Evolutionary conservation across 2,329 filamentous ascomycete genomes (phyloP).

Genomic region (Colletotrichum tropicale): DNA sequence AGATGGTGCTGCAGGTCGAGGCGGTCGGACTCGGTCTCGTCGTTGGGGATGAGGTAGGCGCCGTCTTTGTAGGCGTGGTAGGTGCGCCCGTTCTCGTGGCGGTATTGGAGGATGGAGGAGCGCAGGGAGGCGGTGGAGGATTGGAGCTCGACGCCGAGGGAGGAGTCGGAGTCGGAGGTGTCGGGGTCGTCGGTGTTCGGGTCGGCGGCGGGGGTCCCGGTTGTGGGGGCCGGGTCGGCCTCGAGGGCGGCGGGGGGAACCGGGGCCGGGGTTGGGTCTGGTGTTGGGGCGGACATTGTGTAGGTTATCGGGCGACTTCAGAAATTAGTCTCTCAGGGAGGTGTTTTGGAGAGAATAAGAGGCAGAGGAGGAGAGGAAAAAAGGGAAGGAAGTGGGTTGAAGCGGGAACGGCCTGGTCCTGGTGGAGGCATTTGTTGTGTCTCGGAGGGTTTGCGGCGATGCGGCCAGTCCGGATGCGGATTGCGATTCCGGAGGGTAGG

Average conservation of each 20-base stretch:
- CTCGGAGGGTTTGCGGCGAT: background rate
- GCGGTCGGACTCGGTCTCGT: conserved; percentile 34
- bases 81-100: conserved; percentile 41
- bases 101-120: conserved; percentile 39
- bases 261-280: background rate
- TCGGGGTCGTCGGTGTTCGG: background rate
- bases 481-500: background rate
- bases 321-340: accelerated
- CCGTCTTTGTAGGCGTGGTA: conserved; percentile 35
- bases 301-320: background rate
- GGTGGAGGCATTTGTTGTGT: background rate
- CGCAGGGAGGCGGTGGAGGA: conserved; percentile 33
- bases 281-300: background rate
- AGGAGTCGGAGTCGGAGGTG: conserved; percentile 3
- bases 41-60: conserved; percentile 12
- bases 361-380: no score
- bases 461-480: background rate
- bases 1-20: conserved; percentile 42
- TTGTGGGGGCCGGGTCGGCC: background rate
- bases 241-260: background rate
- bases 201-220: background rate
- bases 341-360: background rate
- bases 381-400: background rate
- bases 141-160: conserved; percentile 2
- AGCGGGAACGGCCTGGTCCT: background rate